A percentile compares a stretch with the other conserved stretches of the same genome.
phyloP scores from a whole-genome alignment of 2,329 filamentous ascomycete genomes.

The Fusarium penzigii region DNA sequence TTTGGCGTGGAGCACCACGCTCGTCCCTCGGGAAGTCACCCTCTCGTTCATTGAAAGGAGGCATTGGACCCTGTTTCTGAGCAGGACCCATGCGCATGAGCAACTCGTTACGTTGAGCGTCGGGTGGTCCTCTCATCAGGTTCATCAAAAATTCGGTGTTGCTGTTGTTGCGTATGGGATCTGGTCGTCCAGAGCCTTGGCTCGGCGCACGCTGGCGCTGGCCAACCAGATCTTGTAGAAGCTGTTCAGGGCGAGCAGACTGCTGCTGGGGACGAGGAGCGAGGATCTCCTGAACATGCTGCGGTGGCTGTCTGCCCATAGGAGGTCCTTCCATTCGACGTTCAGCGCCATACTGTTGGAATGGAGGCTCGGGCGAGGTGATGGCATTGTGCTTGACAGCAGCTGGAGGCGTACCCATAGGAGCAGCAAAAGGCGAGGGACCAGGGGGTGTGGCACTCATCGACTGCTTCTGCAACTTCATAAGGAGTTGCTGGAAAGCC shows the following conservation, averaged over 20 bases:
- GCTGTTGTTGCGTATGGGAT: slow-evolving; percentile 52
- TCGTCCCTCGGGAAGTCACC: slow-evolving; percentile 43
- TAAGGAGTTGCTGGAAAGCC: slow-evolving; percentile 79
- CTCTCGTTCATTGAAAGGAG: slow-evolving; percentile 49
- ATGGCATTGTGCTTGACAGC: slow-evolving; percentile 40
- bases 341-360: slow-evolving; percentile 48
- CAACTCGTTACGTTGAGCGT: slow-evolving; percentile 54
- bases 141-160: slow-evolving; percentile 86
- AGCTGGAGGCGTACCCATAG: slow-evolving; percentile 32
- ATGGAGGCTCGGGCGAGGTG: slow-evolving; percentile 48
- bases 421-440: slow-evolving; percentile 45
- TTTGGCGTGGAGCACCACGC: slow-evolving; percentile 39
- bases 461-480: slow-evolving; percentile 72
- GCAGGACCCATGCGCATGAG: slow-evolving; percentile 52
- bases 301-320: slow-evolving; percentile 41
- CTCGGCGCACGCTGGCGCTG: slow-evolving; percentile 59
- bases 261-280: slow-evolving; percentile 53
- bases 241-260: slow-evolving; percentile 57
- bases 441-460: slow-evolving; percentile 47
- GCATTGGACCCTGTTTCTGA: slow-evolving; percentile 27
- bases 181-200: slow-evolving; percentile 49
- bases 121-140: slow-evolving; percentile 65
- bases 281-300: slow-evolving; percentile 53
- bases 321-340: slow-evolving; percentile 41
- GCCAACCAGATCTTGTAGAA: slow-evolving; percentile 60